A percentile compares a stretch with the other conserved stretches of the same genome.
phyloP scores from a whole-genome alignment of 2,329 filamentous ascomycete genomes.

The Plectosphaerella cucumerina region DNA sequence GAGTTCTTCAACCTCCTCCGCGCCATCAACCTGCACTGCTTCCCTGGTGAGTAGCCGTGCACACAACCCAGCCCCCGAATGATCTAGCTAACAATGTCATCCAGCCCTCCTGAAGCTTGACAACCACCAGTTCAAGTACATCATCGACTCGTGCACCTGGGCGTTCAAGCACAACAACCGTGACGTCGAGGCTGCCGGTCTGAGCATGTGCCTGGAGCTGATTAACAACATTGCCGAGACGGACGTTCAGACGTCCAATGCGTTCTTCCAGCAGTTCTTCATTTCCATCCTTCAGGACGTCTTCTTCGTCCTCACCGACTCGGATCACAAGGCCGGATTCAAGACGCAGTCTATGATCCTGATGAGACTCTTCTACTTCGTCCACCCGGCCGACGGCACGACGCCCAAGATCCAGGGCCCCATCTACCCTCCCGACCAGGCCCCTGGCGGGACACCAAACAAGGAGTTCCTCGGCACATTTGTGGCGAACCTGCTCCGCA shows the following conservation, averaged over 20 bases:
- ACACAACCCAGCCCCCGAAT: background rate
- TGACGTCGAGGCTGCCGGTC: constrained; percentile 90
- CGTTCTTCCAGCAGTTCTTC: constrained; percentile 98
- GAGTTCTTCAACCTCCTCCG: constrained; percentile 98
- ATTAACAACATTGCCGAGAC: constrained; percentile 97
- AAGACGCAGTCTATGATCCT: constrained; percentile 95
- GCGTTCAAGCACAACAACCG: constrained; percentile 99
- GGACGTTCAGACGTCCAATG: constrained; percentile 78
- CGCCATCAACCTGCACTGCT: constrained; percentile 95
- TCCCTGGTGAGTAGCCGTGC: constrained; percentile 58
- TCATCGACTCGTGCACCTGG: constrained; percentile 99
- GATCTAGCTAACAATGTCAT: constrained; percentile 6
- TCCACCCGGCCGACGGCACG: constrained; percentile 65
- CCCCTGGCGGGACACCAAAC: constrained; percentile 78
- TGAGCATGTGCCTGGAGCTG: constrained; percentile 97
- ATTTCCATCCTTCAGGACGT: constrained; percentile 94
- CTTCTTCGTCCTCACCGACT: constrained; percentile 96
- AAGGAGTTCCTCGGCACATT: constrained; percentile 87
- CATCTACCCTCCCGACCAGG: constrained; percentile 82
- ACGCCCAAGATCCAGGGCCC: constrained; percentile 87
- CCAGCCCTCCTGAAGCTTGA: constrained; percentile 86
- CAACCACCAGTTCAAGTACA: constrained; percentile 96
- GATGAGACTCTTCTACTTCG: constrained; percentile 93
- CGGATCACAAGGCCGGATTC: constrained; percentile 97
- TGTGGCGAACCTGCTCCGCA: constrained; percentile 77